These are phyloP conservation scores for Neurospora hispaniola DNA, from an alignment of 495 filamentous ascomycete species.

Conservation along the genomic window DNA sequence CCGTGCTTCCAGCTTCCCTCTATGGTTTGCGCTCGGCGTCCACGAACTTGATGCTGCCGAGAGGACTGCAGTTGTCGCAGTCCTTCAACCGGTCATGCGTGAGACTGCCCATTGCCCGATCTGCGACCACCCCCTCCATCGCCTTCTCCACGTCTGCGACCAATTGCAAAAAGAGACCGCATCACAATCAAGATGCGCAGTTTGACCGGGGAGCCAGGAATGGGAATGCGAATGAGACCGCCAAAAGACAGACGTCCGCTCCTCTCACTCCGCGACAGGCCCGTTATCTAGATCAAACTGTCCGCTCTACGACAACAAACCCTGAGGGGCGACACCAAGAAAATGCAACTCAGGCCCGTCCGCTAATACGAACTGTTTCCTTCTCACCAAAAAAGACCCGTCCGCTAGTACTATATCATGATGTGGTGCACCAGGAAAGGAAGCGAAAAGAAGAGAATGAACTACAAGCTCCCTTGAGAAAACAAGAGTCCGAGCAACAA, in stretches of 20 bases:
- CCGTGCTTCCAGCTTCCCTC: background rate
- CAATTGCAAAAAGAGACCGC: background rate
- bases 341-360: background rate
- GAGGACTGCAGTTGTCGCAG: slow-evolving; percentile 27
- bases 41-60: slow-evolving; percentile 28
- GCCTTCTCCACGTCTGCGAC: background rate
- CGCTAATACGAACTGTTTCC: background rate
- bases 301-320: background rate
- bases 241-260: background rate
- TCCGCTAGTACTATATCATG: background rate
- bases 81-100: slow-evolving; percentile 23
- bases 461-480: no score
- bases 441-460: background rate
- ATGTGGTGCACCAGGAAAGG: background rate
- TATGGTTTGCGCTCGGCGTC: slow-evolving; percentile 2
- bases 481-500: background rate
- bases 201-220: no score
- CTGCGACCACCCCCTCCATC: background rate
- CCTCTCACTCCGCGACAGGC: background rate
- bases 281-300: background rate
- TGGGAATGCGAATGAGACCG: background rate
- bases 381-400: background rate
- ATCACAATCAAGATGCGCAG: no score
- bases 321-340: background rate
- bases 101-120: slow-evolving; percentile 14